Evolutionary conservation across 2,329 filamentous ascomycete genomes (phyloP), one percentile per base, ranked within the genome.

Genomic region (Chaetomiaceae sp.): DNA sequence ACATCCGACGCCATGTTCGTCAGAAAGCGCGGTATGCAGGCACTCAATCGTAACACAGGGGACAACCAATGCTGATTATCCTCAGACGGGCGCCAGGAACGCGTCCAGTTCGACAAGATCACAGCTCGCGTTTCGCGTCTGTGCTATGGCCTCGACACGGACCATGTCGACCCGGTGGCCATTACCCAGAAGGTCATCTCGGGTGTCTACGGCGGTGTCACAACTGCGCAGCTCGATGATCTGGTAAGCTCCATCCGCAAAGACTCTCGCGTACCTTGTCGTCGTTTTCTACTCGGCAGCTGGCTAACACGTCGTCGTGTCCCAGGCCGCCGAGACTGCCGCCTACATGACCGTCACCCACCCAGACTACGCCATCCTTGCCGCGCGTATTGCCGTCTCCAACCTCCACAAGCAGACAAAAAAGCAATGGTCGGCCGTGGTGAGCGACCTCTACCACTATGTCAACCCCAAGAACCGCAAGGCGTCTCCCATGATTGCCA

Each of bases 371-470:
- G 93, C 93, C 69, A 95, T 97, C 68, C 89, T 99, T 53, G 93
- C 93, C 59, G 93, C 93, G 60, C 91, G 93, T 74, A 97, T 99
- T 67, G 93, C 93, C 62, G 93, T 99, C 49, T 99, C 93, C 66
- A 99, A 99, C 76, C 86, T 99, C 54, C 93, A 99, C 85, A 99
- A 99, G 77, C 93, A 99, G 80, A 99, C 93, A 59, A 97, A 97
- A 82, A 99, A 99, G 80, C 92, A 97, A 69, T 99, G 95, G 77
- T 97, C 93, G n/a, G 78, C 89, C 44, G 93, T 99, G 54, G 81
- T 99, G 63, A 85, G 83, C 63, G 93, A 99, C 65, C 83, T 99
- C 37, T 96, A 92, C 75, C 81, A 93, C 76, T 99, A 96, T 71
- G 77, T 95, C 71, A 99, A 99, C 76, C 90, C 92, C 56, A 95